phyloP scores from a whole-genome alignment of 176 grass and related monocot species.

The Triticum timopheevii region DNA sequence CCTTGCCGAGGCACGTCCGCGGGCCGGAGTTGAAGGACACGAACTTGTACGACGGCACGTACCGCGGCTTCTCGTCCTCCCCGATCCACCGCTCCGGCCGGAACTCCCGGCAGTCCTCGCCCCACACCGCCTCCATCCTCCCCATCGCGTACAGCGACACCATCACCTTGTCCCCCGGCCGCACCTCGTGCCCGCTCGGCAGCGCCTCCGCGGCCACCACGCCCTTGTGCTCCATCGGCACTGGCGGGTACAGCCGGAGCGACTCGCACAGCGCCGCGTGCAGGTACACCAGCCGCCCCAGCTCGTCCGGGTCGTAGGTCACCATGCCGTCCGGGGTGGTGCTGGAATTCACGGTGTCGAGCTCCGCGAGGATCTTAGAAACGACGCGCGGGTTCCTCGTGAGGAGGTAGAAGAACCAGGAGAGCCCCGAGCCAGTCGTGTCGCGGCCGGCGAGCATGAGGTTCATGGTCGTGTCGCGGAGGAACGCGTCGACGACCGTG shows the following conservation, averaged over 20 bases:
- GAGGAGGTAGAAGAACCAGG: conserved; percentile 80
- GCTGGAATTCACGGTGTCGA: conserved; percentile 21
- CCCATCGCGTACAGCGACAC: conserved; percentile 58
- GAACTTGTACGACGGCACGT: conserved; percentile 20
- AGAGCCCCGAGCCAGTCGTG: conserved; percentile 68
- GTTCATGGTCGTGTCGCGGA: conserved; percentile 75
- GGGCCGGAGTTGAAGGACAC: conserved; percentile 5
- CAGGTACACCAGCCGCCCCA: too few species aligned
- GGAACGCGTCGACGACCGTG: conserved; percentile 37
- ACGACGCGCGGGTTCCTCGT: conserved; percentile 36
- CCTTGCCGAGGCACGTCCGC: not conserved
- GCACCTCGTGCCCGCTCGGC: conserved; percentile 53
- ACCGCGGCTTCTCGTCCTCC: not conserved
- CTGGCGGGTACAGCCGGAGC: conserved; percentile 64
- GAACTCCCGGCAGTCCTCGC: conserved; percentile 80
- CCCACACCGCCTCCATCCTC: conserved; percentile 74
- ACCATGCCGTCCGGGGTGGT: not conserved
- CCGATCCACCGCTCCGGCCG: conserved; percentile 69
- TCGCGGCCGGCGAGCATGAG: conserved; percentile 84
- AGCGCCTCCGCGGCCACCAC: conserved; percentile 43
- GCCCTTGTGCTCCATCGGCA: conserved; percentile 64
- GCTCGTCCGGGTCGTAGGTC: conserved; percentile 55
- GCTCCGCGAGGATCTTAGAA: conserved; percentile 46
- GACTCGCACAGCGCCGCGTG: too few species aligned
- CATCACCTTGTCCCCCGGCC: conserved; percentile 32